These are phyloP conservation scores for Kregervanrija pseudodelftensis DNA, from an alignment of 805 yeast species.

Conservation along the genomic window DNA sequence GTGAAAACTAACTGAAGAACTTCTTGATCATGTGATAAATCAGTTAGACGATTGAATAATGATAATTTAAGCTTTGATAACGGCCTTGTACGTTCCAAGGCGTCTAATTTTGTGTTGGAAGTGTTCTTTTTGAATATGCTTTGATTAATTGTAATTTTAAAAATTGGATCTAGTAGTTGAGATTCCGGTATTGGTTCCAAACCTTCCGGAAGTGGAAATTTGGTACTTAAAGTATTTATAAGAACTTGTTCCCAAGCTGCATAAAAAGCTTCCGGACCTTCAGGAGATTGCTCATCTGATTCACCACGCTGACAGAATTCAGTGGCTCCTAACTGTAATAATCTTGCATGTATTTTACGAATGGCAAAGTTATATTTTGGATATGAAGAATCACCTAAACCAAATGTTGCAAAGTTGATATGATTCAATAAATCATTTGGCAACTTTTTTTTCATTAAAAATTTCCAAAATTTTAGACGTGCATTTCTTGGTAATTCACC, in stretches of 20 bases:
- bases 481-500: slow-evolving; percentile 86
- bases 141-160: background rate
- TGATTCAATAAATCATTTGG: slow-evolving; percentile 54
- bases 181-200: slow-evolving; percentile 4
- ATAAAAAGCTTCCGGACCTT: slow-evolving; percentile 70
- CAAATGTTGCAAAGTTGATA: slow-evolving; percentile 65
- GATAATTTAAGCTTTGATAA: too few species aligned
- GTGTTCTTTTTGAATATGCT: slow-evolving; percentile 15
- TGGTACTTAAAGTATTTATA: slow-evolving; percentile 27
- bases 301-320: slow-evolving; percentile 74
- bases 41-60: too few species aligned
- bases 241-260: slow-evolving; percentile 62
- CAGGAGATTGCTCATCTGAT: slow-evolving; percentile 78
- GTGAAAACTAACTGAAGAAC: slow-evolving; percentile 57
- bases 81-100: too few species aligned
- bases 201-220: background rate
- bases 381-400: slow-evolving; percentile 90
- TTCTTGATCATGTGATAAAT: slow-evolving; percentile 70
- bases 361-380: slow-evolving; percentile 86
- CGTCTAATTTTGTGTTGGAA: background rate
- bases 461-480: slow-evolving; percentile 57
- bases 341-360: slow-evolving; percentile 69
- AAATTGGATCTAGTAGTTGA: slow-evolving; percentile 3
- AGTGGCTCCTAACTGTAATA: slow-evolving; percentile 73
- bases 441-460: slow-evolving; percentile 59